phyloP scores from a whole-genome alignment of 352 stramenopile genomes.

The Globisporangium nagaii region DNA sequence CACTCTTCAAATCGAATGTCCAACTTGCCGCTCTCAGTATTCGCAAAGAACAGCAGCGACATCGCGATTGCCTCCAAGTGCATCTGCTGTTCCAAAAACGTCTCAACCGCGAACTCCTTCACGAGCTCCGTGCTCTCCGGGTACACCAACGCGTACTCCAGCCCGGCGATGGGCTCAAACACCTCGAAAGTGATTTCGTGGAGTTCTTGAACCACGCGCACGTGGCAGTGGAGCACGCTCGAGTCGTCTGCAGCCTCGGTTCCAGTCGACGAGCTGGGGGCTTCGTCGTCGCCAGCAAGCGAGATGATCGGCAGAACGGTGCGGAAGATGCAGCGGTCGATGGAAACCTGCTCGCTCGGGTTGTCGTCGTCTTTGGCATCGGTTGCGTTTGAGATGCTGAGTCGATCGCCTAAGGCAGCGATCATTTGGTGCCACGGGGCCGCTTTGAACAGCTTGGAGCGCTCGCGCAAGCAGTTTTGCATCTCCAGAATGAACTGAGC shows the following conservation, averaged over 20 bases:
- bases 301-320: conserved; percentile 30
- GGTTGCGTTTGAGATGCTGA: conserved; percentile 2
- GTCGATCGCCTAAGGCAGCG: conserved; percentile 28
- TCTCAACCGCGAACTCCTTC: conserved; percentile 52
- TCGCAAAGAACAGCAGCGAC: conserved; percentile 37
- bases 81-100: conserved; percentile 48
- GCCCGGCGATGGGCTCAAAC: conserved; percentile 20
- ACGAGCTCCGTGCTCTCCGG: conserved; percentile 46
- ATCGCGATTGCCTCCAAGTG: conserved; percentile 51
- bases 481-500: conserved; percentile 16
- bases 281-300: conserved; percentile 17
- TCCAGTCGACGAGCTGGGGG: neutral
- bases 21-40: conserved; percentile 14
- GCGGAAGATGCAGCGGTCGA: conserved; percentile 46
- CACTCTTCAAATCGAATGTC: conserved; percentile 54
- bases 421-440: conserved; percentile 32
- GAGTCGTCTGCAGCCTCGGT: conserved; percentile 1
- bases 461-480: conserved; percentile 13
- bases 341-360: too few relatives aligned
- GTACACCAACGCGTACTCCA: conserved; percentile 31
- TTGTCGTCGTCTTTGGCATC: too few relatives aligned
- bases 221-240: conserved; percentile 32
- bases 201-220: conserved; percentile 21
- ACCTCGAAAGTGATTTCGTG: conserved; percentile 32
- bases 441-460: conserved; percentile 11